A percentile compares a stretch with the other conserved stretches of the same genome.
Conservation (phyloP, 306 rosid species). For the Luffa acutangula region DNA sequence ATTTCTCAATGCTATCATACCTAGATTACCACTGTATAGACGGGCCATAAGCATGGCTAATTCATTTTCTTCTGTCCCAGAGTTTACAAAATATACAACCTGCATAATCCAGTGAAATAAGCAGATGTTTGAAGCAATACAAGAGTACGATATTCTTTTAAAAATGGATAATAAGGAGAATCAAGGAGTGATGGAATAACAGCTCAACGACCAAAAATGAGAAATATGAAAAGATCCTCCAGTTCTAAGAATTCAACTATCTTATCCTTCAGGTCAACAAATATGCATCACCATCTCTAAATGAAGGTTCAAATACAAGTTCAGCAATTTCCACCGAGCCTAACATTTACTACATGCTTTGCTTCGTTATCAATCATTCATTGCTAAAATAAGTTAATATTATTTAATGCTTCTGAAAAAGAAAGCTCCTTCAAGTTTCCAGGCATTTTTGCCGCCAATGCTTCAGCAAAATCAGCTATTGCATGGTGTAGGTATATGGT, state of each 20-base stretch:
- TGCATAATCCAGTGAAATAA: conserved; percentile 20
- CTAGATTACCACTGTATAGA: conserved; percentile 66
- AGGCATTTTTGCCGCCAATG: conserved; percentile 74
- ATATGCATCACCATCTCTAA: not conserved
- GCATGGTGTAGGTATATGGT: conserved; percentile 70
- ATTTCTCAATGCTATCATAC: conserved; percentile 83
- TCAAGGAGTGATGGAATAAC: not conserved
- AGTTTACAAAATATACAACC: conserved; percentile 92
- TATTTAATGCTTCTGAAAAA: not conserved
- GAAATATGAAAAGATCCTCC: not conserved
- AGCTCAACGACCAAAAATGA: not conserved
- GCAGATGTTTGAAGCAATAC: not conserved
- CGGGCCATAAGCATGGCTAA: conserved; percentile 93
- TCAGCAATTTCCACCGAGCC: not conserved
- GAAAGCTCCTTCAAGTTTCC: conserved; percentile 58
- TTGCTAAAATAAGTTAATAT: not conserved
- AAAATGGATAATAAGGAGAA: not conserved
- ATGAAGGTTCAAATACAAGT: not conserved
- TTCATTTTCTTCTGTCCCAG: conserved; percentile 91
- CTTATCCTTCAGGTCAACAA: not conserved
- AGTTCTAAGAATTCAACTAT: not conserved
- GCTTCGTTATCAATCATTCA: too few relatives aligned
- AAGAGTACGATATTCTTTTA: not conserved
- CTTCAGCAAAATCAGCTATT: conserved; percentile 73
- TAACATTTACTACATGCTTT: too few relatives aligned